Percentiles rank a stretch among this genome's conserved stretches.
phyloP scores from a whole-genome alignment of 1,284 basidiomycete genomes.

The Testicularia cyperi region DNA sequence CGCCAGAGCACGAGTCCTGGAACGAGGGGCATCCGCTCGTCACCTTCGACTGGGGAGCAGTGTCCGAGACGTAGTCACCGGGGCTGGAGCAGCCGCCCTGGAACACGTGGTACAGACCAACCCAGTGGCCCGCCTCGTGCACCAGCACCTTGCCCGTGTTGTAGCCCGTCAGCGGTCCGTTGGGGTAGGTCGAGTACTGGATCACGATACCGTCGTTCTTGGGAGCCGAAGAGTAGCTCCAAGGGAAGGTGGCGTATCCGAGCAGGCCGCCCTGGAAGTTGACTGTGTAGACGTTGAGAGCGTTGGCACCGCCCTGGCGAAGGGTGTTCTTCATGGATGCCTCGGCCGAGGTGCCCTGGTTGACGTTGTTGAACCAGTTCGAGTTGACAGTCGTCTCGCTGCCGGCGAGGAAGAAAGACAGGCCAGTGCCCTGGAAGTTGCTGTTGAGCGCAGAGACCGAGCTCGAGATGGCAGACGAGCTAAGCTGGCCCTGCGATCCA shows the following conservation, averaged over 20 bases:
- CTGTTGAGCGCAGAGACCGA: constrained; percentile 66
- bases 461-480: constrained; percentile 13
- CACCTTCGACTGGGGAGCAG: constrained; percentile 58
- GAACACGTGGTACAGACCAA: constrained; percentile 68
- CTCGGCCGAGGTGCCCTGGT: constrained; percentile 63
- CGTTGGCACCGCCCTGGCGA: constrained; percentile 63
- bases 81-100: constrained; percentile 65
- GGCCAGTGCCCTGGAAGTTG: constrained; percentile 62
- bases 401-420: constrained; percentile 64
- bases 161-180: constrained; percentile 63
- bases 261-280: constrained; percentile 30
- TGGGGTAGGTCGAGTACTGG: constrained; percentile 56
- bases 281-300: constrained; percentile 67
- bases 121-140: constrained; percentile 63
- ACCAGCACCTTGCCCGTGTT: constrained; percentile 66
- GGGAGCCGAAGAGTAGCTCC: constrained; percentile 48
- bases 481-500: constrained; percentile 30
- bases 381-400: constrained; percentile 61
- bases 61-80: constrained; percentile 66
- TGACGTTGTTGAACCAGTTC: constrained; percentile 66
- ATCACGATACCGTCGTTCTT: constrained; percentile 56
- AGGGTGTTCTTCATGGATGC: constrained; percentile 66
- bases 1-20: constrained; percentile 37
- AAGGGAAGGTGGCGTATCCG: constrained; percentile 65
- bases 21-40: constrained; percentile 25